A percentile compares a stretch with the other conserved stretches of the same genome.
These are phyloP conservation scores for Fragilaria radians DNA, from an alignment of 108 stramenopile species.

Conservation along the genomic window DNA sequence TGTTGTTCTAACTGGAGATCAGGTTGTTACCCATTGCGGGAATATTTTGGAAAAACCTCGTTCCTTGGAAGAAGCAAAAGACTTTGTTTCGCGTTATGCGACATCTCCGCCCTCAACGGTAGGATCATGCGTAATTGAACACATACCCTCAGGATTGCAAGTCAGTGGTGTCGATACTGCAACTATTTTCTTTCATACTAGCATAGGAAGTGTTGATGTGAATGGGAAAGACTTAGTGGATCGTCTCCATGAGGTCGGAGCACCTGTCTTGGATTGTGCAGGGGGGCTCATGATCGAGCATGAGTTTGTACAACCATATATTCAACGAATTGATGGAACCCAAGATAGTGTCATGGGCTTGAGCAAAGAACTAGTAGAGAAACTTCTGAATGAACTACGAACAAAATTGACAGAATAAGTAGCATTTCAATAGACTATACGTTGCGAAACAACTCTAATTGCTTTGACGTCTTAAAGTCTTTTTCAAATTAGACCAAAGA, in stretches of 20 bases:
- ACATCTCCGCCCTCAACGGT: constrained; percentile 57
- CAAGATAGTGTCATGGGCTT: constrained; percentile 84
- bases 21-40: constrained; percentile 68
- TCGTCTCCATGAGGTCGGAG: constrained; percentile 37
- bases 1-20: constrained; percentile 74
- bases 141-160: constrained; percentile 58
- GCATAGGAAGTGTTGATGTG: constrained; percentile 5
- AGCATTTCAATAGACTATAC: no score
- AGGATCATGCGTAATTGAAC: constrained; percentile 62
- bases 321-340: constrained; percentile 74
- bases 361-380: constrained; percentile 52
- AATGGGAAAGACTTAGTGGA: constrained; percentile 44
- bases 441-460: no score
- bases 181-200: constrained; percentile 53
- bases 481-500: no score
- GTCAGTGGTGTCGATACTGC: constrained; percentile 74
- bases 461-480: no score
- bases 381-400: constrained; percentile 43
- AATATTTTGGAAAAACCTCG: constrained; percentile 74
- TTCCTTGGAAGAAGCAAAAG: constrained; percentile 55
- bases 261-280: constrained; percentile 70
- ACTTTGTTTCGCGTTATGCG: constrained; percentile 51
- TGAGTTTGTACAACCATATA: constrained; percentile 51
- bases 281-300: constrained; percentile 87
- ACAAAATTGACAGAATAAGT: no score